A percentile compares a stretch with the other conserved stretches of the same genome.
Conservation (phyloP, 2,329 filamentous ascomycete genomes). For the Aspergillus fijiensis region DNA sequence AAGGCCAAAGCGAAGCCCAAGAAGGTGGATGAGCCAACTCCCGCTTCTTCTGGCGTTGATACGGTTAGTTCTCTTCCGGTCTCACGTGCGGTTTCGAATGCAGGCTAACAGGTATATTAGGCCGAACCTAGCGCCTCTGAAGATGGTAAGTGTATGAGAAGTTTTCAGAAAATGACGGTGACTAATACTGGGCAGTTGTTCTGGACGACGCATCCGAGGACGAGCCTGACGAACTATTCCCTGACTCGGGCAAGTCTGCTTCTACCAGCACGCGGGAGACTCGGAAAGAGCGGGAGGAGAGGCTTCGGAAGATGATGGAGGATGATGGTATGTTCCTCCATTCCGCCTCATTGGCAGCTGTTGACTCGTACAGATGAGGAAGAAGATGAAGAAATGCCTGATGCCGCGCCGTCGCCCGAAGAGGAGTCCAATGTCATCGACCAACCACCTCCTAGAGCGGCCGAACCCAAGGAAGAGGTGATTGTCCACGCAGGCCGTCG, state of each 20-base stretch:
- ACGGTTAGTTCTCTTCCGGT: slow-evolving; percentile 34
- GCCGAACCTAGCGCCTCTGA: slow-evolving; percentile 42
- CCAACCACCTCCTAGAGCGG: slow-evolving; percentile 43
- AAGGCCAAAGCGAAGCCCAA: slow-evolving; percentile 63
- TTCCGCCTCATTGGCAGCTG: slow-evolving; percentile 27
- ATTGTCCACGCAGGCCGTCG: slow-evolving; percentile 64
- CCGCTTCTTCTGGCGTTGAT: slow-evolving; percentile 32
- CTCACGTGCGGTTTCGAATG: background rate
- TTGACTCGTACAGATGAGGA: slow-evolving; percentile 24
- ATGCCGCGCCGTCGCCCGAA: slow-evolving; percentile 46
- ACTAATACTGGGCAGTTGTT: slow-evolving; percentile 39
- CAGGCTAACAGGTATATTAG: slow-evolving; percentile 24
- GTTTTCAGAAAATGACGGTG: background rate
- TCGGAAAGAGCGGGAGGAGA: slow-evolving; percentile 65
- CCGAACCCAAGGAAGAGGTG: slow-evolving; percentile 51
- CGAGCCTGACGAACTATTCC: slow-evolving; percentile 54
- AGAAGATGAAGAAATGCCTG: slow-evolving; percentile 59
- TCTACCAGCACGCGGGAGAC: slow-evolving; percentile 43
- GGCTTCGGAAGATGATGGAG: slow-evolving; percentile 74
- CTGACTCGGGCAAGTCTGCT: slow-evolving; percentile 38
- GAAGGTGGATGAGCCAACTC: slow-evolving; percentile 43
- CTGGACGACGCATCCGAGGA: slow-evolving; percentile 60
- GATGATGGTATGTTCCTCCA: slow-evolving; percentile 48
- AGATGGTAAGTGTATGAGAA: slow-evolving; percentile 46
- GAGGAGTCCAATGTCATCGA: slow-evolving; percentile 40